phyloP scores from a whole-genome alignment of 1,284 basidiomycete genomes.

The Marasmius tenuissimus region DNA sequence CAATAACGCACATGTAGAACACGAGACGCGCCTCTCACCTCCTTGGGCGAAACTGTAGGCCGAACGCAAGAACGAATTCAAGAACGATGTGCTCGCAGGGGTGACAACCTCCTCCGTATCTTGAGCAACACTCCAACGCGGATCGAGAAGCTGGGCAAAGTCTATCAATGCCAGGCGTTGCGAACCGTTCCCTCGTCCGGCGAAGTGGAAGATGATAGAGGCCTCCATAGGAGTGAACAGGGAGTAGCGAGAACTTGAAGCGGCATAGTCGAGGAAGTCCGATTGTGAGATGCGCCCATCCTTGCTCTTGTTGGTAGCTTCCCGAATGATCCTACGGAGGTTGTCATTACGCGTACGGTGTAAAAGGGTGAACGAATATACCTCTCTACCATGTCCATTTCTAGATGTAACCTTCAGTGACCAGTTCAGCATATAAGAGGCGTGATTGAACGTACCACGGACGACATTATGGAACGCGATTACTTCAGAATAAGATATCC shows the following conservation, averaged over 20 bases:
- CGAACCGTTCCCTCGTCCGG: constrained; percentile 69
- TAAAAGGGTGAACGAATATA: neutral
- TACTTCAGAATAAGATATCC: constrained; percentile 94
- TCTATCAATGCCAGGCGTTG: constrained; percentile 81
- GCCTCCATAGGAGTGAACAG: constrained; percentile 96
- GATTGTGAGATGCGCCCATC: constrained; percentile 89
- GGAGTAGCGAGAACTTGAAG: constrained; percentile 81
- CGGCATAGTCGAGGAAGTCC: constrained; percentile 77
- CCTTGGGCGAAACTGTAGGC: constrained; percentile 89
- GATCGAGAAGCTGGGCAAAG: constrained; percentile 88
- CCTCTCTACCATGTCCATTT: constrained; percentile 91
- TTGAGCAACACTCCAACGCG: constrained; percentile 75
- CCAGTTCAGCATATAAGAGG: constrained; percentile 5
- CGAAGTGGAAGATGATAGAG: constrained; percentile 94
- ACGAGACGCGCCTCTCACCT: constrained; percentile 47
- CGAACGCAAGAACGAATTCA: constrained; percentile 59
- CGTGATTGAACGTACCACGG: constrained; percentile 52
- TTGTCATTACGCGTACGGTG: constrained; percentile 6
- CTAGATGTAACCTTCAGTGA: constrained; percentile 35
- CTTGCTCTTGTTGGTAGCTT: constrained; percentile 85
- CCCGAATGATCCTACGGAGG: constrained; percentile 67
- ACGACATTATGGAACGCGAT: constrained; percentile 95
- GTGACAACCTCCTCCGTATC: constrained; percentile 43
- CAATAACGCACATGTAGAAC: constrained; percentile 5
- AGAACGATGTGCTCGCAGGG: constrained; percentile 36